Evolutionary conservation across 2,329 filamentous ascomycete genomes (phyloP).

Genomic region (Diaporthe ilicicola): DNA sequence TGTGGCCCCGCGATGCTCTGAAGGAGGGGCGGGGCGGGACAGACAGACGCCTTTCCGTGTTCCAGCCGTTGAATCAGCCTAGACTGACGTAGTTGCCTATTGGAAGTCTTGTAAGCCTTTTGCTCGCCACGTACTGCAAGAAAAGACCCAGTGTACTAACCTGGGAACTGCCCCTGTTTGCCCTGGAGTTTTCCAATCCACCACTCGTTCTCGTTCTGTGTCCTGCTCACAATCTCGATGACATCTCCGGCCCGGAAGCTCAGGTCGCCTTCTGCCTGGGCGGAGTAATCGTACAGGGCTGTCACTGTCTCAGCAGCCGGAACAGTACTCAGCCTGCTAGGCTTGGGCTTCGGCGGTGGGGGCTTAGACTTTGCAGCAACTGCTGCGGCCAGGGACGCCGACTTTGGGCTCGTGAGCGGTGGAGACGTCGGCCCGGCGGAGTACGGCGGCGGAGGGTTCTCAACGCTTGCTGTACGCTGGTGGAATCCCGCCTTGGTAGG

Average conservation of each 20-base stretch:
- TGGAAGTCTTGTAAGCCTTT: background rate
- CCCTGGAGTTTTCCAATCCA: slow-evolving; percentile 87
- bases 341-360: slow-evolving; percentile 80
- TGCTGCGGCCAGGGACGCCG: slow-evolving; percentile 51
- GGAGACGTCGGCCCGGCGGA: slow-evolving; percentile 53
- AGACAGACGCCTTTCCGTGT: background rate
- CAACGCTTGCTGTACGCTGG: slow-evolving; percentile 53
- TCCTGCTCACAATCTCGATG: slow-evolving; percentile 86
- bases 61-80: slow-evolving; percentile 34
- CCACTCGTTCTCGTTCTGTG: slow-evolving; percentile 96
- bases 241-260: slow-evolving; percentile 88
- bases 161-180: slow-evolving; percentile 91
- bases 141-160: slow-evolving; percentile 59
- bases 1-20: background rate
- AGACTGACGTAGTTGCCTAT: slow-evolving; percentile 58
- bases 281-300: slow-evolving; percentile 94
- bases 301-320: slow-evolving; percentile 81
- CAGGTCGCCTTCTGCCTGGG: slow-evolving; percentile 92
- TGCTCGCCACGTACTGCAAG: background rate
- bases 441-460: slow-evolving; percentile 77
- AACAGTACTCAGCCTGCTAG: slow-evolving; percentile 72
- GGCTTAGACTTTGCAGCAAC: slow-evolving; percentile 71
- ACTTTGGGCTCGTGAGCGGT: slow-evolving; percentile 39
- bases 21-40: background rate
- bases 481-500: slow-evolving; percentile 36